Evolutionary conservation across 2,329 filamentous ascomycete species (phyloP), one percentile per base, ranked within the genome.

Genomic region (Diaporthe sp.): DNA sequence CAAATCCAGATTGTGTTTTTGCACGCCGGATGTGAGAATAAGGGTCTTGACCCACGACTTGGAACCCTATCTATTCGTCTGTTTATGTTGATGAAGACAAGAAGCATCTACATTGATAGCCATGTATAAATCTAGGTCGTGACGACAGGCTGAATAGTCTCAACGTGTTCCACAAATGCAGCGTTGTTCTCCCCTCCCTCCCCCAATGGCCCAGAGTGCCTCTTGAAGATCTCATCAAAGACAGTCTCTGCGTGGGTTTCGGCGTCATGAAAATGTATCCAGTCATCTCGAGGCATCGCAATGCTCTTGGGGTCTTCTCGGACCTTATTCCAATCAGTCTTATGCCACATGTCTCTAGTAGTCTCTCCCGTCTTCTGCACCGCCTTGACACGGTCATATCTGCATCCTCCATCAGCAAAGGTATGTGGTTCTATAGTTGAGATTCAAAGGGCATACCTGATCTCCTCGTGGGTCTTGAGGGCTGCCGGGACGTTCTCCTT

Each of bases 271-370:
- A 83, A 79, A 72, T 88, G 85, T 25, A 90, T 86, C 88, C 88
- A 90, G 71, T 88, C 86, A 74, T 89, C 87, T 4, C 88, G 83
- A 9, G 86, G 87, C 65, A 90, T 82, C 55, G 86, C 84, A 68
- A 89, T 87, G 51, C 84, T 85, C 75, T 85, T 82, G 0, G 87
- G 87, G 62, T 89, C 84, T 76, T 87, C 81, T 74, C 85, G 86
- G 44, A 88, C 87, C 75, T 86, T 86, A 31, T 80, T 82, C 87
- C 87, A 90, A 78, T 89, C 87, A 6, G 88, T 88, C 80, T 88
- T 89, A 78, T 90, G 89, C 88, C 88, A 90, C 82, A 85, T 85
- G 76, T 89, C 87, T 39, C 87, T 84, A 0, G 88, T 88, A 8
- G 83, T 84, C 78, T 88, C 87, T 5, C 88, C 88, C 0, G 86